A percentile compares a stretch with the other conserved stretches of the same genome.
These are phyloP conservation scores for Neurospora sp. DNA, from an alignment of 2,329 filamentous ascomycete genomes.

Conservation along the genomic window DNA sequence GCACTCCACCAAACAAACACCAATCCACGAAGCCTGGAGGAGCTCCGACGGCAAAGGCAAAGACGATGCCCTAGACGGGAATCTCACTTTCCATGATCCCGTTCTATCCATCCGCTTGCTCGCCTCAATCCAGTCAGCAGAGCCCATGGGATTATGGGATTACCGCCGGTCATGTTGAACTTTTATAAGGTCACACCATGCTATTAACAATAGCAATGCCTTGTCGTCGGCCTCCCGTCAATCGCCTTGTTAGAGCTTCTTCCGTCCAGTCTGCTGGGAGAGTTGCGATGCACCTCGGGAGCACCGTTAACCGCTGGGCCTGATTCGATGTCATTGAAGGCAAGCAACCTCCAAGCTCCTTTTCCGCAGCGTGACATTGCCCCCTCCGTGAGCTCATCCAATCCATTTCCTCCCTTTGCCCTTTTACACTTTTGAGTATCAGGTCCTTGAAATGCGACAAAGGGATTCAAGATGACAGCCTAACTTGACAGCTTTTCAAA, in stretches of 20 bases:
- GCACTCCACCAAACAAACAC: background rate
- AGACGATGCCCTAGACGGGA: constrained; percentile 21
- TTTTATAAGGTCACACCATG: background rate
- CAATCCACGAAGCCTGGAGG: background rate
- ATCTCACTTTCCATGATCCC: background rate
- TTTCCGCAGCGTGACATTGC: background rate
- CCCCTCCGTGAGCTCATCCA: background rate
- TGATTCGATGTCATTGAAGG: background rate
- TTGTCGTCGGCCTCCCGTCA: background rate
- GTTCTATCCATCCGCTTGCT: background rate
- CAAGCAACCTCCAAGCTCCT: background rate
- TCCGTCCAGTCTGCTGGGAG: background rate
- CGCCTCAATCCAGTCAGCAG: background rate
- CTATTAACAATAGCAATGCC: background rate
- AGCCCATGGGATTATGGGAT: background rate
- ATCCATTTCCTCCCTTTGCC: background rate
- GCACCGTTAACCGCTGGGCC: background rate
- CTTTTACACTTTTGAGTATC: background rate
- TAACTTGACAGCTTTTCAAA: background rate
- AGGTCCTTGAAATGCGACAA: background rate
- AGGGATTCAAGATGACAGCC: background rate
- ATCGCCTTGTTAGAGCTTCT: background rate
- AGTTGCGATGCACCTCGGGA: background rate
- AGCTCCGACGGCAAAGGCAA: constrained; percentile 40
- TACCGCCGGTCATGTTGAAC: background rate